Evolutionary conservation across 2,329 filamentous ascomycete species (phyloP).

Genomic region (Diaporthe sp.): DNA sequence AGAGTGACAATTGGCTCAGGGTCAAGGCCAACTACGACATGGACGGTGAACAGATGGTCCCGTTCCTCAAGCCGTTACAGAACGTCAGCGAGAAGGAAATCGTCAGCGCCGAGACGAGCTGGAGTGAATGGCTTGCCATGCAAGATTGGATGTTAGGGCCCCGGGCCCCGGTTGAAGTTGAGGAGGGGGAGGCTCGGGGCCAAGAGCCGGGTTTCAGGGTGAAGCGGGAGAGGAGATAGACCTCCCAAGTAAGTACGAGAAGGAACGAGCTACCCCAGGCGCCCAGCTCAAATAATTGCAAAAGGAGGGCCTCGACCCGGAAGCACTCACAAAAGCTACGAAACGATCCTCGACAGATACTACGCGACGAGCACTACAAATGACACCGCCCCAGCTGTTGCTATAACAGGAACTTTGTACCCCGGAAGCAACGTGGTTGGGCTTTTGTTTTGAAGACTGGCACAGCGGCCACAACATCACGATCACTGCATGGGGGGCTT

Average conservation of each 20-base stretch:
- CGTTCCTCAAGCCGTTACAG: slow-evolving; percentile 87
- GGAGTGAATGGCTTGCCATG: slow-evolving; percentile 97
- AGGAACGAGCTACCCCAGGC: neutral
- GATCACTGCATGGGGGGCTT: slow-evolving; percentile 17
- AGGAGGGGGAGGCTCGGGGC: slow-evolving; percentile 21
- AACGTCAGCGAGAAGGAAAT: slow-evolving; percentile 83
- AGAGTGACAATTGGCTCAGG: slow-evolving; percentile 88
- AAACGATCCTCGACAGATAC: neutral
- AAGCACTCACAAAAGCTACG: neutral
- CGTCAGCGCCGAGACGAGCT: slow-evolving; percentile 81
- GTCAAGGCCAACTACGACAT: slow-evolving; percentile 95
- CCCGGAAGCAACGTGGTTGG: neutral
- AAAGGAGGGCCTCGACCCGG: neutral
- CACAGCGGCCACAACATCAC: neutral
- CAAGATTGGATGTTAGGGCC: slow-evolving; percentile 99
- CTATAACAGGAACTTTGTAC: neutral
- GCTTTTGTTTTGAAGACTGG: neutral
- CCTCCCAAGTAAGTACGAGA: neutral
- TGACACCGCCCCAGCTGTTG: neutral
- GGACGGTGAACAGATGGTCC: slow-evolving; percentile 82
- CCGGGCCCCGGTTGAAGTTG: slow-evolving; percentile 66
- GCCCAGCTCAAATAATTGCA: neutral
- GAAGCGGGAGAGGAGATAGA: slow-evolving; percentile 17
- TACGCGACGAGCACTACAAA: neutral
- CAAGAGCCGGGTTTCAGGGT: slow-evolving; percentile 14